Evolutionary conservation across 495 filamentous ascomycete species (phyloP).

Genomic region (Neurospora tetraspora): DNA sequence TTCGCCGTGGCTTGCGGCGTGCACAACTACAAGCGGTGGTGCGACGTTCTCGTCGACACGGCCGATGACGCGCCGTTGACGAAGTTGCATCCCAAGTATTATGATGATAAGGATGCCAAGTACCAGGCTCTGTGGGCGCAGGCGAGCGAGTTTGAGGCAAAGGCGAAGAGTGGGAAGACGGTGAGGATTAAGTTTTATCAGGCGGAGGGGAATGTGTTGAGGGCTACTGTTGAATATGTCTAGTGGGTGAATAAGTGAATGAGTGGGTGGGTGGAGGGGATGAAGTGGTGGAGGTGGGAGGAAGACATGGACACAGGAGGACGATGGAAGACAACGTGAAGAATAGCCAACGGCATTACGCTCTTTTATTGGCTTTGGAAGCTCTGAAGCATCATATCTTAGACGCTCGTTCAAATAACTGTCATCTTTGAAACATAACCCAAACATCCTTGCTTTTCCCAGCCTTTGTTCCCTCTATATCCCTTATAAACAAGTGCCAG

Average conservation of each 20-base stretch:
- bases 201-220: slow-evolving; percentile 4
- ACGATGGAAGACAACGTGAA: neutral
- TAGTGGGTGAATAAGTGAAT: no score
- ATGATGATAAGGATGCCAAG: slow-evolving; percentile 6
- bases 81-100: slow-evolving; percentile 1
- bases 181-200: slow-evolving; percentile 1
- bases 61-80: neutral
- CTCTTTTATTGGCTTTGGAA: neutral
- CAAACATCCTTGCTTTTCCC: neutral
- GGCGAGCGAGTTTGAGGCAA: neutral
- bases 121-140: slow-evolving; percentile 5
- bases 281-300: neutral
- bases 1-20: slow-evolving; percentile 4
- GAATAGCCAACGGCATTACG: neutral
- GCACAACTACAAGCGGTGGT: slow-evolving; percentile 10
- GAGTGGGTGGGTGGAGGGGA: neutral
- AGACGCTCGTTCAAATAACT: neutral
- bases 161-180: neutral
- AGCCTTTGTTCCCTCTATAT: neutral
- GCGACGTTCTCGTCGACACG: slow-evolving; percentile 1
- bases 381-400: neutral
- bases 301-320: neutral
- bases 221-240: neutral
- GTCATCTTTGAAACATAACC: neutral
- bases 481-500: neutral